These are phyloP conservation scores for Thraustotheca clavata DNA, from an alignment of 352 stramenopile species.

Conservation along the genomic window DNA sequence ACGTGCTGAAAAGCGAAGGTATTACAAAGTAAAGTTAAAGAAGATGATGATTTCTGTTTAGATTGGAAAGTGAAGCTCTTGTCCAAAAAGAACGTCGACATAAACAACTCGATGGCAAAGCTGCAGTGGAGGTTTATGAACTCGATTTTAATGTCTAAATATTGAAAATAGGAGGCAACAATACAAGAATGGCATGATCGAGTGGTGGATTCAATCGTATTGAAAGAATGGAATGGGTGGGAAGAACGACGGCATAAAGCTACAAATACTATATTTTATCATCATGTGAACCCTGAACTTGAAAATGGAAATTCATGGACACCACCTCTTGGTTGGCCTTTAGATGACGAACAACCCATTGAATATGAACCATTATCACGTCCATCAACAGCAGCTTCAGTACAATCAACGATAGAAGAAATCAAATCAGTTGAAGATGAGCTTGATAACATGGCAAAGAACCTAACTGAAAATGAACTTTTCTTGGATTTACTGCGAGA, in stretches of 20 bases:
- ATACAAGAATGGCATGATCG: conserved; percentile 43
- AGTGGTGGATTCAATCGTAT: conserved; percentile 34
- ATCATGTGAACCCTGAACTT: conserved; percentile 43
- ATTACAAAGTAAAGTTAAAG: neutral
- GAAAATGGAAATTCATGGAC: conserved; percentile 43
- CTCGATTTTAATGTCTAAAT: neutral
- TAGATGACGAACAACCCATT: conserved; percentile 14
- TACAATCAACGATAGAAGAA: conserved; percentile 19
- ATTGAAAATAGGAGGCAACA: conserved; percentile 11
- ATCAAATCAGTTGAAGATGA: conserved; percentile 1
- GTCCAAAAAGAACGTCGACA: neutral
- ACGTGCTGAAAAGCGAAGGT: conserved; percentile 18
- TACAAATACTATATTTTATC: conserved; percentile 61
- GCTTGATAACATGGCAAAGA: neutral
- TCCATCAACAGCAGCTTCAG: conserved; percentile 19
- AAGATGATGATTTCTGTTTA: neutral
- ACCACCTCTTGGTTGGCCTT: conserved; percentile 32
- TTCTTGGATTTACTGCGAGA: conserved; percentile 48
- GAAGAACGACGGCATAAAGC: conserved; percentile 44
- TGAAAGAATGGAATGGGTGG: conserved; percentile 45
- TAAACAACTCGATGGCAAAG: neutral
- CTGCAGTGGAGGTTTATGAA: neutral
- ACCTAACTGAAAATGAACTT: conserved; percentile 44
- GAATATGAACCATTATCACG: conserved; percentile 18
- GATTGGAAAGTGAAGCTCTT: conserved; percentile 1